Base-by-base conservation (phyloP, 1,284 basidiomycete genomes). In the Coniferiporia sulphurascens region DNA sequence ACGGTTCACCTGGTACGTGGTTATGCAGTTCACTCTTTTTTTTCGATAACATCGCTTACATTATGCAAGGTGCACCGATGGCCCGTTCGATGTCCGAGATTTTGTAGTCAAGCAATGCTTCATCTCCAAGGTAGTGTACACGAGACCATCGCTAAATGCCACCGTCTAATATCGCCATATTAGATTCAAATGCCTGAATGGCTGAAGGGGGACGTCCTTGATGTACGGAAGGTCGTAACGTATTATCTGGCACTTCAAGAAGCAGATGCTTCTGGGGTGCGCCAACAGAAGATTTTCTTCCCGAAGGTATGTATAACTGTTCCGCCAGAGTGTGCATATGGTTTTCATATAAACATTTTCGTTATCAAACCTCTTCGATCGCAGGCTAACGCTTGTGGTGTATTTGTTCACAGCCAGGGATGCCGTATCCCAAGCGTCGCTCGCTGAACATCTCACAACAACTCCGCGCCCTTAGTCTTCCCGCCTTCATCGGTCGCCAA, bases 21-120 rank as follows among this genome's bases (percentile, higher is more conserved):
- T 13, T 12, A 32, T 27, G 12, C 43, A 36, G 32, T 12, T 6
- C 17, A 27, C n/a, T n/a, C 21, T 21, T 34, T 38, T 10, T 17
- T 9, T 38, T 17, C n/a, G 10, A 19, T n/a, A 58, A 41, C 32
- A 32, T n/a, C 2, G n/a, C 44, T 61, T 21, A 58, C 13, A 15
- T 49, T 46, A 83, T 67, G 87, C 83, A 69, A 90, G 86, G 86
- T 89, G 86, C 71, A 86, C 80, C 51, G 90, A 92, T 68, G 89
- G 89, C 3, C 90, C 90, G 19, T 90, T 82, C 68, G 93, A 95
- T 69, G 73, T 95, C 50, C 81, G 89, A 54, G 89, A 95, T 73
- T 95, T 95, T 68, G 82, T 91, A 60, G 82, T 89, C 50, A 90
- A 95, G 72, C 89, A 93, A 69, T 91, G 86, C 70, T 93, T 90